Base-by-base conservation (phyloP, 306 rosid species). In the Prunus salicina region DNA sequence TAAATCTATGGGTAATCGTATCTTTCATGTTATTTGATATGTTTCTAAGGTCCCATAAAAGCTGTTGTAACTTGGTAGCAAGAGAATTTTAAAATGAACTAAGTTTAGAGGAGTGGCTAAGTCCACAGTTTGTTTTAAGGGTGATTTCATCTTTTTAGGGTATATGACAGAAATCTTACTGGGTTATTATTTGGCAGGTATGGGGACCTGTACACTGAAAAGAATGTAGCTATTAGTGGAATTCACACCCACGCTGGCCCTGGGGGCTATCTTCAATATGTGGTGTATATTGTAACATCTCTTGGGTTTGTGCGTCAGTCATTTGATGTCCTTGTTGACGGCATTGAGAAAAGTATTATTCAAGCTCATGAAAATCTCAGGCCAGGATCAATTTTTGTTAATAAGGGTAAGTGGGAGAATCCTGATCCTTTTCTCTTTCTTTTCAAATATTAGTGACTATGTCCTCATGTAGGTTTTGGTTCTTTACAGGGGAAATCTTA, bases 231-330 rank as follows among this genome's bases (percentile, higher is more conserved):
- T 67, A 91, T 93, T 73, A 93, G 97, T 80, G 98, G 97, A 82
- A 91, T 88, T 82, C 98, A 93, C 82, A 93, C 97, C 22, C 98
- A 93, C 74, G 93, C 96, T 49, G 98, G 96, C 22, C 98, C 98
- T n/a, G 98, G 98, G 71, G 98, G 98, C 73, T 94, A 91, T 87
- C 97, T 94, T 25, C 98, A 94, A 84, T 90, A 94, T 79, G 79
- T 91, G 78, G 76, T 90, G 18, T 94, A 93, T 79, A 81, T 94
- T 78, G 83, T 94, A 66, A 94, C 98, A 14, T 94, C 98, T 58
- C 85, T 91, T 38, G 98, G 98, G 82, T 94, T 94, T 80, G 98
- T 94, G 80, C 91, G 71, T 9, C 96, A 91, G 80, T 94, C 98
- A 27, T 94, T 94, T 80, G 96, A 94, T 74, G 89, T 74, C 15